Percentiles rank a stretch among this genome's conserved stretches.
phyloP scores from a whole-genome alignment of 352 stramenopile species.

The Globisporangium nodosum region DNA sequence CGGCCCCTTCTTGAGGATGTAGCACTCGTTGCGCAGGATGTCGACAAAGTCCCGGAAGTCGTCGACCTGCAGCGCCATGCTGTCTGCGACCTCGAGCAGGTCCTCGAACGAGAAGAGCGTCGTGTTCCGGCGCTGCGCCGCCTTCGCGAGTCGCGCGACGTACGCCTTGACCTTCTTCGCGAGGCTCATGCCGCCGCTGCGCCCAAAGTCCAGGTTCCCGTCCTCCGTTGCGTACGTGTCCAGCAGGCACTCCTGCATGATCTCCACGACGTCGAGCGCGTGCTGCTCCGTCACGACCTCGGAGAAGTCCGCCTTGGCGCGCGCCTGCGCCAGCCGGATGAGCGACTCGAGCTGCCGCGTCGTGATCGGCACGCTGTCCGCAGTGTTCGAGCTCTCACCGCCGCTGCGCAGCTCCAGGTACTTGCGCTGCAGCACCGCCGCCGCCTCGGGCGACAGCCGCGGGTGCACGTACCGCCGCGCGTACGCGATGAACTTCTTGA shows the following conservation, averaged over 20 bases:
- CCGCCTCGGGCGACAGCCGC: slow-evolving; percentile 53
- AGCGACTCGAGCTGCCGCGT: slow-evolving; percentile 96
- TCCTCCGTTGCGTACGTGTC: slow-evolving; percentile 89
- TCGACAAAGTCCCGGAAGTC: slow-evolving; percentile 84
- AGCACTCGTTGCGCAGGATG: slow-evolving; percentile 82
- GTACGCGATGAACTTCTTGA: slow-evolving; percentile 98
- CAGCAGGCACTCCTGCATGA: slow-evolving; percentile 93
- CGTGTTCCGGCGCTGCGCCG: slow-evolving; percentile 47
- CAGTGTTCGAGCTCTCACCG: slow-evolving; percentile 37
- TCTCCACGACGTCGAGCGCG: slow-evolving; percentile 94
- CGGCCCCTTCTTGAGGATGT: slow-evolving; percentile 79
- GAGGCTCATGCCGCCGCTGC: slow-evolving; percentile 61
- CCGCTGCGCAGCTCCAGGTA: slow-evolving; percentile 86
- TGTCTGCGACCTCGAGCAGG: slow-evolving; percentile 63
- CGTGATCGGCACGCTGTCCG: slow-evolving; percentile 88
- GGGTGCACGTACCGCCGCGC: slow-evolving; percentile 93
- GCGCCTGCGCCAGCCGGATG: slow-evolving; percentile 87
- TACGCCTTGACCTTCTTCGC: slow-evolving; percentile 80
- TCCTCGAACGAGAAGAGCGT: slow-evolving; percentile 76
- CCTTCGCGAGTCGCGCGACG: slow-evolving; percentile 69
- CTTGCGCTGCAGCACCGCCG: slow-evolving; percentile 75
- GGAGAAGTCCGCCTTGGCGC: slow-evolving; percentile 93
- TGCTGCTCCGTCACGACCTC: slow-evolving; percentile 92
- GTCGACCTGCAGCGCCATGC: slow-evolving; percentile 68
- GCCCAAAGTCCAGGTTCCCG: slow-evolving; percentile 83